These are phyloP conservation scores for Saccharomyces pastorianus DNA, from an alignment of 1,139 yeast species.

Conservation along the genomic window DNA sequence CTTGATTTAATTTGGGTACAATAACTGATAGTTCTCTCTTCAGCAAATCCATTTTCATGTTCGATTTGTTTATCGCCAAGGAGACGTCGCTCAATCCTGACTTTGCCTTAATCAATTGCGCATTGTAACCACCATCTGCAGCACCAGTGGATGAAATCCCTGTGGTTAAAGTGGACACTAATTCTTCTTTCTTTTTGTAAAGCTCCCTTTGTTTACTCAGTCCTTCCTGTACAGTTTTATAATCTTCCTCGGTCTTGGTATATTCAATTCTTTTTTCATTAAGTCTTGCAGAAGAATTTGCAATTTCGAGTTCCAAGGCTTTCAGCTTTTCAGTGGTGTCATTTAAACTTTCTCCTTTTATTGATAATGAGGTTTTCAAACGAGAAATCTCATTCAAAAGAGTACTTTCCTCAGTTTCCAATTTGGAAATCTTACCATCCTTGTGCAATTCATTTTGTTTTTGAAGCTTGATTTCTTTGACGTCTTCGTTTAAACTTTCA, in stretches of 20 bases:
- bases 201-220: slow-evolving; percentile 42
- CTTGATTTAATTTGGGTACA: slow-evolving; percentile 45
- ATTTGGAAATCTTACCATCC: slow-evolving; percentile 52
- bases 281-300: slow-evolving; percentile 21
- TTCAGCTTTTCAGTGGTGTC: slow-evolving; percentile 39
- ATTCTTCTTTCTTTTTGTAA: slow-evolving; percentile 64
- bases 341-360: slow-evolving; percentile 44
- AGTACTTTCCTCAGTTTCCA: slow-evolving; percentile 54
- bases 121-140: slow-evolving; percentile 70
- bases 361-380: slow-evolving; percentile 52
- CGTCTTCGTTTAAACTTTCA: slow-evolving; percentile 50
- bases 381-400: slow-evolving; percentile 63
- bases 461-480: slow-evolving; percentile 45
- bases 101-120: slow-evolving; percentile 64
- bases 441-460: slow-evolving; percentile 54
- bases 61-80: slow-evolving; percentile 52
- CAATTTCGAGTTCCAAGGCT: slow-evolving; percentile 15
- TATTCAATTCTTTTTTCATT: slow-evolving; percentile 23
- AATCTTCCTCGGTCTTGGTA: slow-evolving; percentile 34
- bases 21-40: slow-evolving; percentile 47
- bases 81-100: slow-evolving; percentile 47
- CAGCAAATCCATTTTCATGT: slow-evolving; percentile 52
- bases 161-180: slow-evolving; percentile 74
- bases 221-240: slow-evolving; percentile 38
- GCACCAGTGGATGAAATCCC: slow-evolving; percentile 83